Evolutionary conservation across 352 stramenopile genomes (phyloP).

Genomic region (Globisporangium lucens): DNA sequence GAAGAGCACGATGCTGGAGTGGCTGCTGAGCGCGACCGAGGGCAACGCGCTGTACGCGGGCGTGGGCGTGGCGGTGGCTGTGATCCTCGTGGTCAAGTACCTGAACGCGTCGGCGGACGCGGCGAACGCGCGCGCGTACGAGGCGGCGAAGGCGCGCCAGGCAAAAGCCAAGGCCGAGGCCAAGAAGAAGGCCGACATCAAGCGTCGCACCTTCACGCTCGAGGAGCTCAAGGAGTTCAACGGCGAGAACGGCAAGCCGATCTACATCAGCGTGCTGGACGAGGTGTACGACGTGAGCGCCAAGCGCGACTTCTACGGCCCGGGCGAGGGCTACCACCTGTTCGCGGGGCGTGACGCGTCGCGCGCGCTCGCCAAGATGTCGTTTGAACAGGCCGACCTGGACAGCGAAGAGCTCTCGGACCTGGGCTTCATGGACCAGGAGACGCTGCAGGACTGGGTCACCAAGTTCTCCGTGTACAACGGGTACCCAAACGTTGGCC

Average conservation of each 20-base stretch:
- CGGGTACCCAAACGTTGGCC: constrained; percentile 93
- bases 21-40: constrained; percentile 10
- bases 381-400: constrained; percentile 92
- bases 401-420: constrained; percentile 81
- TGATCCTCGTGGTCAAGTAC: constrained; percentile 52
- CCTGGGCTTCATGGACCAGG: constrained; percentile 79
- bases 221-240: constrained; percentile 91
- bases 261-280: constrained; percentile 95
- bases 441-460: constrained; percentile 91
- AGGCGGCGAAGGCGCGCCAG: constrained; percentile 58
- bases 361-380: constrained; percentile 94
- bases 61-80: constrained; percentile 47
- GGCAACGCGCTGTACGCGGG: constrained; percentile 37
- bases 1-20: constrained; percentile 9
- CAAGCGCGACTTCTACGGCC: constrained; percentile 95
- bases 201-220: constrained; percentile 91
- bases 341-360: constrained; percentile 96
- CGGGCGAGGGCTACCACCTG: constrained; percentile 93
- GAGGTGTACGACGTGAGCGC: constrained; percentile 96
- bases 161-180: constrained; percentile 61
- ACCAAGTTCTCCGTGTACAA: constrained; percentile 96
- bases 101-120: constrained; percentile 63
- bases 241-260: constrained; percentile 87
- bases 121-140: constrained; percentile 59
- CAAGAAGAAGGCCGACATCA: constrained; percentile 42